These are phyloP conservation scores for Saccharomycopsis schoenii DNA, from an alignment of 805 yeast genomes.

Conservation along the genomic window DNA sequence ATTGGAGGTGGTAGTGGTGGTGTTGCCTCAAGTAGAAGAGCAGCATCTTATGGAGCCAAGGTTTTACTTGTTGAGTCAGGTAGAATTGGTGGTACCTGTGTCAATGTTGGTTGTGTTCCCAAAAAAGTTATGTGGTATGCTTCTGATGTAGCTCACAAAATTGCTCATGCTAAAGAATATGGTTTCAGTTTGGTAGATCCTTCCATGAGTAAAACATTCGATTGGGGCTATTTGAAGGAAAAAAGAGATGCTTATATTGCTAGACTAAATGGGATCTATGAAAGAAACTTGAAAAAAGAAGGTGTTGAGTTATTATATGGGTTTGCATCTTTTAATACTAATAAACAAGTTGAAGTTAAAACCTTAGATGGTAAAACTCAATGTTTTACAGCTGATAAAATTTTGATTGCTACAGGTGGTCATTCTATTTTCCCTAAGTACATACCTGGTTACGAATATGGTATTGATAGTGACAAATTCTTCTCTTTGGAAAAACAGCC, in stretches of 20 bases:
- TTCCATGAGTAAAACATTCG: slow-evolving; percentile 50
- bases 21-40: slow-evolving; percentile 96
- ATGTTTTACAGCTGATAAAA: slow-evolving; percentile 66
- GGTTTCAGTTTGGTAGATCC: slow-evolving; percentile 50
- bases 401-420: slow-evolving; percentile 93
- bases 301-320: slow-evolving; percentile 84
- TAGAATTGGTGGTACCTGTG: slow-evolving; percentile 95
- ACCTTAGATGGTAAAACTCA: slow-evolving; percentile 49
- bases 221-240: slow-evolving; percentile 73
- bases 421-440: slow-evolving; percentile 57
- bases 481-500: slow-evolving; percentile 78
- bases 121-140: slow-evolving; percentile 99
- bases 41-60: slow-evolving; percentile 88
- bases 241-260: slow-evolving; percentile 88
- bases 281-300: slow-evolving; percentile 75
- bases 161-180: slow-evolving; percentile 68
- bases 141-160: slow-evolving; percentile 72
- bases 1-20: slow-evolving; percentile 99
- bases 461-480: slow-evolving; percentile 85
- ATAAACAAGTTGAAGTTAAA: slow-evolving; percentile 68
- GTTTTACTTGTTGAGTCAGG: slow-evolving; percentile 73
- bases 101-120: slow-evolving; percentile 98
- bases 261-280: slow-evolving; percentile 89
- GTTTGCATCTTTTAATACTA: slow-evolving; percentile 64
- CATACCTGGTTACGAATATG: slow-evolving; percentile 74